Conservation (phyloP, 2,329 filamentous ascomycete species). For the Sordariomycetes sp. region DNA sequence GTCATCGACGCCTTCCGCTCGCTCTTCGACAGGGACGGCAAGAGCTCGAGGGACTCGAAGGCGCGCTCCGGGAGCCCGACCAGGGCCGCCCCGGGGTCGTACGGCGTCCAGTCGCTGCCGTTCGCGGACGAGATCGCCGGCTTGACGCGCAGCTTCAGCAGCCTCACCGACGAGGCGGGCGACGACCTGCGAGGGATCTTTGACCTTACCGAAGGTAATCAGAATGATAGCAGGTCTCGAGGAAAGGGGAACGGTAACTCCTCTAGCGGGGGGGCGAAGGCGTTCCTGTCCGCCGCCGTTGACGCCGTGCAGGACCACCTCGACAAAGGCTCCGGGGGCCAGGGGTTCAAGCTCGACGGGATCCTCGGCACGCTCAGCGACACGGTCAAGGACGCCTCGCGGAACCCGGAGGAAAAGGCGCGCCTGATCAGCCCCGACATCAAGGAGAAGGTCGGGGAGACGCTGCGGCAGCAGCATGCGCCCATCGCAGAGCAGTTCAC, state of each 20-base stretch:
- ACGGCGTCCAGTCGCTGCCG: constrained; percentile 27
- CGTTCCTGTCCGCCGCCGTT: constrained; percentile 29
- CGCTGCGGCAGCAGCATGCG: constrained; percentile 28
- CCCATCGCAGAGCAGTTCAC: constrained; percentile 34
- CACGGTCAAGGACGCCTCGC: constrained; percentile 30
- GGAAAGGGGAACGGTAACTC: constrained; percentile 13
- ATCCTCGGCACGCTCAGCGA: constrained; percentile 29
- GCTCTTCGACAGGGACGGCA: constrained; percentile 25
- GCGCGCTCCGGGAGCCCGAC: constrained; percentile 14
- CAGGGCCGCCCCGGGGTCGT: constrained; percentile 24
- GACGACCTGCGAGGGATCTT: constrained; percentile 33
- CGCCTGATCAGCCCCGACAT: constrained; percentile 33
- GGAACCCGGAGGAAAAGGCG: constrained; percentile 34
- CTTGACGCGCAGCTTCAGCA: constrained; percentile 26
- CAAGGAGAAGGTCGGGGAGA: constrained; percentile 29
- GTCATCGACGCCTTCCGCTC: constrained; percentile 32
- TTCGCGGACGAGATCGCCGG: constrained; percentile 33
- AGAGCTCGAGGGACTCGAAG: constrained; percentile 8
- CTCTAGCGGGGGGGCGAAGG: constrained; percentile 17
- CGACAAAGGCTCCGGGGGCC: constrained; percentile 18
- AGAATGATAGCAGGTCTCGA: constrained; percentile 15
- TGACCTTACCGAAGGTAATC: constrained; percentile 23
- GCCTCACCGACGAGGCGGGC: constrained; percentile 26
- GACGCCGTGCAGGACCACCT: constrained; percentile 28
- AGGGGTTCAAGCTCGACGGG: constrained; percentile 27